Evolutionary conservation across 768 basidiomycete genomes (phyloP), one percentile per base, ranked within the genome.

Genomic region (Tremella yokohamensis): DNA sequence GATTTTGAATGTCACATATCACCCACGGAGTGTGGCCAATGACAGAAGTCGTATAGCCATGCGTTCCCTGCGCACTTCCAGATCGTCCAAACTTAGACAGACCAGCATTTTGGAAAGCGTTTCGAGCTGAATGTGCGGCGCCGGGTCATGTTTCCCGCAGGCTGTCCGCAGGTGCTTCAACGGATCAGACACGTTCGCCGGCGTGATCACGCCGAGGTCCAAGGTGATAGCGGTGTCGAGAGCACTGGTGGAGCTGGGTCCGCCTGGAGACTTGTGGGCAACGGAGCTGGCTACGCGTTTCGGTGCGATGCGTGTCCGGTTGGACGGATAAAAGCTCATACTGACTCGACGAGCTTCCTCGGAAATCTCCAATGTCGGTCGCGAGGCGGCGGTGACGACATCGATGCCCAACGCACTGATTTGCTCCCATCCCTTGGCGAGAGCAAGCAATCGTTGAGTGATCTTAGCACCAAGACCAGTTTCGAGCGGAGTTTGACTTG

Each of bases 41-140:
- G 94, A 86, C 42, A 96, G 80, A 20, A 97, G 82, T 57, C 93
- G 84, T 44, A 89, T 82, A 59, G 84, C 79, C 44, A 93, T 82
- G 40, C 97, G 83, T 73, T 90, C 88, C 76, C 87, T 84, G 37
- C 92, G 84, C 19, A 54, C 48, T 2, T 85, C 84, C 12, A 54
- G 54, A 38, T 66, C 83, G 20, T 79, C 81, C 11, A 94, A 15
- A 16, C 22, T 78, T 8, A 85, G 84, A 61, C 88, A 86, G 37
- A 87, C 80, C 55, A 93, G 85, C 60, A 94, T 87, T 52, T 87
- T 86, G 76, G 88, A 90, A 61, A 94, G 80, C 7, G 96, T 80
- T 16, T 45, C 47, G 69, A 90, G 93, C 64, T 86, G 88, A 75
- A 93, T 90, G 34, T 85, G 82, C 19, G 87, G 84, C 13, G 90